Percentiles rank a stretch among this genome's conserved stretches.
These are phyloP conservation scores for Cotoneaster glaucophyllus DNA, from an alignment of 306 rosid genomes.

Conservation along the genomic window DNA sequence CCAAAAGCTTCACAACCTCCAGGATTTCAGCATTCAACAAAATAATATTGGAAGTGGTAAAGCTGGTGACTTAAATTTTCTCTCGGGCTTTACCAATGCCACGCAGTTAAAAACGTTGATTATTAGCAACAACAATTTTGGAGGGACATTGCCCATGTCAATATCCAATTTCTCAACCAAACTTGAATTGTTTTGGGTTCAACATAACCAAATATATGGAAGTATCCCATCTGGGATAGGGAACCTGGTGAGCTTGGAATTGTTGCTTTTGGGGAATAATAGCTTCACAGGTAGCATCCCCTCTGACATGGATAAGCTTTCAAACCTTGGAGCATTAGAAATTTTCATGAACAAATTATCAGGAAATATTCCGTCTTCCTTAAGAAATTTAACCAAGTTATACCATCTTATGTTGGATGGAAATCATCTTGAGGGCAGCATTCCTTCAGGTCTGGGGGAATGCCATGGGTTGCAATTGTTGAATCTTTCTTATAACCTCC, in stretches of 20 bases:
- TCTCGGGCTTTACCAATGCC: not conserved
- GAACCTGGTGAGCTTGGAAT: not conserved
- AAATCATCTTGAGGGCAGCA: not conserved
- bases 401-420: rapidly evolving
- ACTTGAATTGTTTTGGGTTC: rapidly evolving
- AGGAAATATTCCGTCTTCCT: not conserved
- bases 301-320: not conserved
- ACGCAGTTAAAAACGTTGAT: rapidly evolving
- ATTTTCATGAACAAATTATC: not conserved
- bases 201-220: not conserved
- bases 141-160: conserved; percentile 6
- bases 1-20: not conserved
- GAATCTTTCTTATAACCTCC: not conserved
- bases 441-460: not conserved
- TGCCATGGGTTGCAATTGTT: not conserved
- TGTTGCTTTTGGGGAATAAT: rapidly evolving
- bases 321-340: rapidly evolving
- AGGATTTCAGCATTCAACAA: rapidly evolving
- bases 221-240: not conserved
- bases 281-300: not conserved
- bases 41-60: not conserved
- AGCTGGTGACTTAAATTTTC: not conserved
- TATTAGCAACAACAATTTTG: not conserved
- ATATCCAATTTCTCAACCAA: not conserved
- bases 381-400: not conserved